Evolutionary conservation across 1,284 basidiomycete genomes (phyloP).

Genomic region (Malassezia japonica): DNA sequence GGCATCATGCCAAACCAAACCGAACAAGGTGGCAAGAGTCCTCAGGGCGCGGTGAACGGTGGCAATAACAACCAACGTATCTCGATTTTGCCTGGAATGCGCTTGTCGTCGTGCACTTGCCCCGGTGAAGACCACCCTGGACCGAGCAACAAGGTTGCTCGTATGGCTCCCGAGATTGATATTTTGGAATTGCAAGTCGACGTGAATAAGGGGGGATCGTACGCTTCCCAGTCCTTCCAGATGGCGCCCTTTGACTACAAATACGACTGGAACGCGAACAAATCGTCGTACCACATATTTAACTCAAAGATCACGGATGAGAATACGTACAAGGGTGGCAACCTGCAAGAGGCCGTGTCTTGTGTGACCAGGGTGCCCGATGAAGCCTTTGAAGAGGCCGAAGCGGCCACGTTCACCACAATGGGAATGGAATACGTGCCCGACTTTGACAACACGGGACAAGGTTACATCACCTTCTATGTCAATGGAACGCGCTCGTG

Average conservation of each 20-base stretch:
- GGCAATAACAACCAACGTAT: slow-evolving; percentile 39
- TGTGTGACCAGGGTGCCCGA: slow-evolving; percentile 34
- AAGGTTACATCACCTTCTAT: slow-evolving; percentile 40
- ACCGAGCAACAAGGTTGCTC: slow-evolving; percentile 36
- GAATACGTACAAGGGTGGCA: slow-evolving; percentile 38
- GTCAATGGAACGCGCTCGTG: slow-evolving; percentile 43
- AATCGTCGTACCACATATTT: slow-evolving; percentile 23
- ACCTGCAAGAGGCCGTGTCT: slow-evolving; percentile 46
- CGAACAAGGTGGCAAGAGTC: slow-evolving; percentile 27
- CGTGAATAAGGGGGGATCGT: slow-evolving; percentile 18
- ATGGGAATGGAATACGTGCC: slow-evolving; percentile 47
- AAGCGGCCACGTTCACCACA: slow-evolving; percentile 18
- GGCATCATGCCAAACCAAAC: slow-evolving; percentile 43
- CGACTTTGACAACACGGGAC: slow-evolving; percentile 31
- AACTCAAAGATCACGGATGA: slow-evolving; percentile 29
- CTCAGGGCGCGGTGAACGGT: slow-evolving; percentile 18
- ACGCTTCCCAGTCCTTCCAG: slow-evolving; percentile 44
- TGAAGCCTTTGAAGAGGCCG: slow-evolving; percentile 25
- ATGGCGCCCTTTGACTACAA: slow-evolving; percentile 43
- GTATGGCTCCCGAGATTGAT: slow-evolving; percentile 46
- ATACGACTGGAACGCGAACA: slow-evolving; percentile 32
- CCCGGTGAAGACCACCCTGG: slow-evolving; percentile 38
- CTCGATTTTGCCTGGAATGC: slow-evolving; percentile 40
- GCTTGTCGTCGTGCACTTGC: slow-evolving; percentile 39
- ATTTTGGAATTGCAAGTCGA: slow-evolving; percentile 52